Conservation (phyloP, 352 stramenopile genomes). For the Phytophthora constricta region DNA sequence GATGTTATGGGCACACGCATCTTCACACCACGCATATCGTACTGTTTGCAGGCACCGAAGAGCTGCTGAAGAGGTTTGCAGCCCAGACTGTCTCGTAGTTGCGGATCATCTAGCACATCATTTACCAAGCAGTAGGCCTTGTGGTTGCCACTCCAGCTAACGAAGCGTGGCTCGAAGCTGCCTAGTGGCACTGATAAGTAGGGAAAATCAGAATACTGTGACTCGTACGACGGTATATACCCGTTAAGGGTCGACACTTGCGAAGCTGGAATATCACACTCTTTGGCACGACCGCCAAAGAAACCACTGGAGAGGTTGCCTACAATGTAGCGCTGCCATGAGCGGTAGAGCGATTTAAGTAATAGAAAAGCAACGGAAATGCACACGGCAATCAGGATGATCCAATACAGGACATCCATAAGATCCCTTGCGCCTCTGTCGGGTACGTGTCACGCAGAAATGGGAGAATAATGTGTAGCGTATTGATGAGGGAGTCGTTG, state of each 20-base stretch:
- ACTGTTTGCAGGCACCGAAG: constrained; percentile 73
- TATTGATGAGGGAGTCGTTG: constrained; percentile 40
- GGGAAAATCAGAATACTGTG: constrained; percentile 75
- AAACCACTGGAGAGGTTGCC: constrained; percentile 32
- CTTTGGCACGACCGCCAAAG: constrained; percentile 35
- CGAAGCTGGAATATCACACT: constrained; percentile 56
- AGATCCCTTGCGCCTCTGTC: constrained; percentile 44
- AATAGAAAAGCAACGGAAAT: constrained; percentile 41
- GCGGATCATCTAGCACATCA: constrained; percentile 58
- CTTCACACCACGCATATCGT: constrained; percentile 35
- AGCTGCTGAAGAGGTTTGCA: constrained; percentile 55
- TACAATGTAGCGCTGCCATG: constrained; percentile 50
- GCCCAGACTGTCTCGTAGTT: constrained; percentile 46
- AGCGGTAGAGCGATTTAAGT: constrained; percentile 42
- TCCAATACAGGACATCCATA: constrained; percentile 47
- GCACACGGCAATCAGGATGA: constrained; percentile 49
- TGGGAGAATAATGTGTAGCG: constrained; percentile 57
- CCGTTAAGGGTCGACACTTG: constrained; percentile 54
- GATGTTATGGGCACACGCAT: constrained; percentile 20
- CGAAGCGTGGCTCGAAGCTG: constrained; percentile 59
- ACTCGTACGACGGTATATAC: constrained; percentile 71
- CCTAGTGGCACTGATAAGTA: constrained; percentile 64
- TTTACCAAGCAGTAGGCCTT: constrained; percentile 67
- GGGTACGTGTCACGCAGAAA: constrained; percentile 53
- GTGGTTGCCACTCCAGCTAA: constrained; percentile 67